Conservation (phyloP, 2,329 filamentous ascomycete genomes). For the Aspergillus sp. region DNA sequence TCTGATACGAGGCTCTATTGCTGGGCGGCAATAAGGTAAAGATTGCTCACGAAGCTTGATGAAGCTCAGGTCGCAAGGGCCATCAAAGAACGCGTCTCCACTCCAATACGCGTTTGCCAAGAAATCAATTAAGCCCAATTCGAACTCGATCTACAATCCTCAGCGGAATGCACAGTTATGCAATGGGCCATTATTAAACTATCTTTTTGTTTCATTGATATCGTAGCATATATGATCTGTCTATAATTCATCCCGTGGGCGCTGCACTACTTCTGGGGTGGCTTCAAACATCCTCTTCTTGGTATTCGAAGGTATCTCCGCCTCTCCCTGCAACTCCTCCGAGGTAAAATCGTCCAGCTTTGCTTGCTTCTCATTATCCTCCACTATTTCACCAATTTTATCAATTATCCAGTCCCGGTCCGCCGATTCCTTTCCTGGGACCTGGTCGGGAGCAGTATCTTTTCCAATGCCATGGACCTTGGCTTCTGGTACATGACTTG, state of each 20-base stretch:
- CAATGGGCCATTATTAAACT: too few relatives aligned
- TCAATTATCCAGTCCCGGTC: slow-evolving; percentile 41
- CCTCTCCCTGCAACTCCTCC: slow-evolving; percentile 36
- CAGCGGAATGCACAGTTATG: too few relatives aligned
- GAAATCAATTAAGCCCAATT: slow-evolving; percentile 20
- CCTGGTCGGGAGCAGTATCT: slow-evolving; percentile 22
- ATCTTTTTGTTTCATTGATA: too few relatives aligned
- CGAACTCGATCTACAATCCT: not conserved
- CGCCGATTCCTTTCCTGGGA: slow-evolving; percentile 19
- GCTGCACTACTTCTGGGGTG: slow-evolving; percentile 26
- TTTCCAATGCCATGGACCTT: slow-evolving; percentile 15
- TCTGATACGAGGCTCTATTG: not conserved
- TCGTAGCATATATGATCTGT: slow-evolving; percentile 6
- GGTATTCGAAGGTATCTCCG: slow-evolving; percentile 44
- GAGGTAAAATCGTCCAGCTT: slow-evolving; percentile 36
- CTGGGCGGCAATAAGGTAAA: not conserved
- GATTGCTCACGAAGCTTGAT: not conserved
- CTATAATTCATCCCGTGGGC: slow-evolving; percentile 41
- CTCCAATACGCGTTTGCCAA: slow-evolving; percentile 32
- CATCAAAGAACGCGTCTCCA: slow-evolving; percentile 23
- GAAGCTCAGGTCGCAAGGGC: slow-evolving; percentile 7
- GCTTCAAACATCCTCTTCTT: slow-evolving; percentile 53
- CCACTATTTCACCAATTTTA: slow-evolving; percentile 43
- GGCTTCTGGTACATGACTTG: slow-evolving; percentile 23
- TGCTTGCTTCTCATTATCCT: slow-evolving; percentile 23